Evolutionary conservation across 2,329 filamentous ascomycete genomes (phyloP).

Genomic region (Colletotrichum sp.): DNA sequence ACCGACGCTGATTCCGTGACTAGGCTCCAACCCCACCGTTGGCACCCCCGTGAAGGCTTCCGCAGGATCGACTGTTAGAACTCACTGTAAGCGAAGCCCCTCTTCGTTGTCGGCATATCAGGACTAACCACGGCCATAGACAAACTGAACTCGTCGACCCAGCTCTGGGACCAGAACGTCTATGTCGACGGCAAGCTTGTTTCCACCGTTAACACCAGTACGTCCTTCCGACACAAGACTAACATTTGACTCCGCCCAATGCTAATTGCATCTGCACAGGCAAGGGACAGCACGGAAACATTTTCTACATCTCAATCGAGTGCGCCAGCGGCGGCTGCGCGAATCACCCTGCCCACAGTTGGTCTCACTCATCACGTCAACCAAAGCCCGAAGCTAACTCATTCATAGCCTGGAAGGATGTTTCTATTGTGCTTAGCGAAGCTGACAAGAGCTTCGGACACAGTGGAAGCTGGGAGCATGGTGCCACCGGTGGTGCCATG

Average conservation of each 20-base stretch:
- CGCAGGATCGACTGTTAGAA: background rate
- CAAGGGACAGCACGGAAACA: background rate
- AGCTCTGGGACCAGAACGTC: background rate
- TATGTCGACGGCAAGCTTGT: background rate
- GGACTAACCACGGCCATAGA: background rate
- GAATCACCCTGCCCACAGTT: background rate
- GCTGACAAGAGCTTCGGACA: background rate
- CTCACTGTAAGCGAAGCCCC: background rate
- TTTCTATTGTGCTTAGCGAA: background rate
- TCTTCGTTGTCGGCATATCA: background rate
- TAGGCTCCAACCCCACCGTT: background rate
- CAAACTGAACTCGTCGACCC: background rate
- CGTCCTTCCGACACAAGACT: background rate
- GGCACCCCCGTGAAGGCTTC: background rate
- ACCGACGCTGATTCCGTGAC: background rate
- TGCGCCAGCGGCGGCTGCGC: background rate
- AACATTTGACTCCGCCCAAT: background rate
- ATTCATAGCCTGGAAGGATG: background rate
- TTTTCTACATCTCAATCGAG: constrained; percentile 5
- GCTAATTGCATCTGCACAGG: background rate
- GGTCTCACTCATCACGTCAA: background rate
- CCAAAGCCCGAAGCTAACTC: background rate
- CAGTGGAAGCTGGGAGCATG: background rate
- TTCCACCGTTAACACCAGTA: background rate
- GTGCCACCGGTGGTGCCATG: background rate